Conservation (phyloP, 257 asterid genomes). For the Plantago ovata region DNA sequence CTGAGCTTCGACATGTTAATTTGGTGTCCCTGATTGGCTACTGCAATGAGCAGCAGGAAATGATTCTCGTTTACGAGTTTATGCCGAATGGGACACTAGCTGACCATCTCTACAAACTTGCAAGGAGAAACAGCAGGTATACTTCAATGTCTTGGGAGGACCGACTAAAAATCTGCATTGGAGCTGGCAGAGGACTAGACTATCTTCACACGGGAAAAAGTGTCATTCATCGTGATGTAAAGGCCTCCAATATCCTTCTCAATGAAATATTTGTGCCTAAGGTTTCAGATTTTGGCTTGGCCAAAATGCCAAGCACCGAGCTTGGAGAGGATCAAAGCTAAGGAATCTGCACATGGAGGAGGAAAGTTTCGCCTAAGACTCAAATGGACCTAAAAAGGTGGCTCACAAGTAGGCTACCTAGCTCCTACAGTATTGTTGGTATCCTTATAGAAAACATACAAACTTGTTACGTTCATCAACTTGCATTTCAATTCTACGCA, state of each 20-base stretch:
- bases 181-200: conserved; percentile 40
- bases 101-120: conserved; percentile 30
- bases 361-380: no score
- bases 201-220: conserved; percentile 27
- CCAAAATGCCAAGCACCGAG: no score
- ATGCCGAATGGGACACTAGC: conserved; percentile 37
- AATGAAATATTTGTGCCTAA: conserved; percentile 31
- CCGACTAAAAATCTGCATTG: conserved; percentile 32
- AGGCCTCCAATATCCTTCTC: conserved; percentile 30
- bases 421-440: no score
- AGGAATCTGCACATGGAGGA: no score
- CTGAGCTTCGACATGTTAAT: conserved; percentile 30
- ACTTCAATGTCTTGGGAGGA: conserved; percentile 29
- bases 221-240: no score
- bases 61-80: conserved; percentile 33
- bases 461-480: no score
- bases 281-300: conserved; percentile 20
- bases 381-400: no score
- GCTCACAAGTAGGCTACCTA: no score
- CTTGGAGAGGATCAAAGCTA: no score
- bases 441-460: no score
- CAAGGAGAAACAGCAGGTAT: neutral
- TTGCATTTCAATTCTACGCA: no score
- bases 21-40: conserved; percentile 40
- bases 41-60: conserved; percentile 31